phyloP scores from a whole-genome alignment of 176 grass and related monocot genomes.

The Poa pratensis region DNA sequence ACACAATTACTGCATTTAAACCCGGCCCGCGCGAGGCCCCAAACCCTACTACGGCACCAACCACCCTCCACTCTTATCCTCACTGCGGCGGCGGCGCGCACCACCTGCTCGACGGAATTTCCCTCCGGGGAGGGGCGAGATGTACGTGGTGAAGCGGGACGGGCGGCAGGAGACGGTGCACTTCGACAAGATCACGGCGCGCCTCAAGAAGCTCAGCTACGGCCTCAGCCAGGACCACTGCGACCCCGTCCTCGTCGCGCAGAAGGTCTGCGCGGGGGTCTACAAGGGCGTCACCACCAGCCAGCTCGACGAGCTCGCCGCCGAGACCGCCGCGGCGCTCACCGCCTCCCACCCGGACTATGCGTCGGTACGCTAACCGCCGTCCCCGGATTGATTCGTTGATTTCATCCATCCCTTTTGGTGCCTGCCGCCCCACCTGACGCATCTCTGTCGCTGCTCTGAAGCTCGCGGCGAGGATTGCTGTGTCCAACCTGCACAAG shows the following conservation, averaged over 20 bases:
- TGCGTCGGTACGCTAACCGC: conserved; percentile 52
- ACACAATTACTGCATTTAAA: conserved; percentile 39
- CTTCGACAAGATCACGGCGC: conserved; percentile 98
- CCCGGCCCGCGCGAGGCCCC: conserved; percentile 1
- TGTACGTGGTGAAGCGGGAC: conserved; percentile 98
- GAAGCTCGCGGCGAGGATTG: conserved; percentile 95
- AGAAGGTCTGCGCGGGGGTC: conserved; percentile 90
- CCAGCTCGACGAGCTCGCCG: conserved; percentile 96
- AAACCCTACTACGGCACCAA: conserved; percentile 39
- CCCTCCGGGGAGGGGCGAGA: conserved; percentile 39
- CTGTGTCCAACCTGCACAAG: conserved; percentile 94
- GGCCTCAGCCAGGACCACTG: conserved; percentile 99
- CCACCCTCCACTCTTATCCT: neutral
- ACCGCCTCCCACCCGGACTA: conserved; percentile 93
- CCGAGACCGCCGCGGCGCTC: conserved; percentile 88
- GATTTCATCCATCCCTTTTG: neutral
- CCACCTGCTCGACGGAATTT: conserved; percentile 61
- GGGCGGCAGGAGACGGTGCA: conserved; percentile 85
- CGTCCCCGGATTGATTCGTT: too few species aligned
- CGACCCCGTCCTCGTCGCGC: conserved; percentile 86
- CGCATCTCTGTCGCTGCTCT: neutral
- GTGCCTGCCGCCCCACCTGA: neutral
- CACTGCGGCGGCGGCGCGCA: conserved; percentile 25
- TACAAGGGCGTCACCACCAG: conserved; percentile 98
- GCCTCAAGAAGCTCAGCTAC: conserved; percentile 96